These are phyloP conservation scores for Chenopodium quinoa DNA, from an alignment of 148 eudicot genomes.

Conservation along the genomic window DNA sequence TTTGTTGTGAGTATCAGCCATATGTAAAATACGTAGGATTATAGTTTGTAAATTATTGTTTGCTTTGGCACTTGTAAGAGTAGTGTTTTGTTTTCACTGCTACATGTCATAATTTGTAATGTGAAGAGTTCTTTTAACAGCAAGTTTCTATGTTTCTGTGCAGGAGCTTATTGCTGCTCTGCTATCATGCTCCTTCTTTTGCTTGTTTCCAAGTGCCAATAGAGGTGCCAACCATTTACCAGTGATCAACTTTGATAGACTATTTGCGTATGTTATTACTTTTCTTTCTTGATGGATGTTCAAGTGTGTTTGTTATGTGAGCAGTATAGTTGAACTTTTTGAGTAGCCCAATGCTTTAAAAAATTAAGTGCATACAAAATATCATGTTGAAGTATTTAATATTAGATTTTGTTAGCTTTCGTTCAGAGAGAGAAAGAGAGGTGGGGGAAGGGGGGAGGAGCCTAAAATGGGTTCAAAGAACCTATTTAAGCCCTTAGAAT, in stretches of 20 bases:
- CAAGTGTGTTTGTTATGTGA: neutral
- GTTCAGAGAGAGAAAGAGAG: neutral
- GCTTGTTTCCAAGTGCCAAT: conserved; percentile 68
- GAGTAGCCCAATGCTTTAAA: neutral
- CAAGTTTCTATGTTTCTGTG: conserved; percentile 19
- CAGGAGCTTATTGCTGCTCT: conserved; percentile 95
- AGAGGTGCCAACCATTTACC: conserved; percentile 85
- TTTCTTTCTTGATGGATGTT: conserved; percentile 9
- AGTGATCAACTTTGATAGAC: conserved; percentile 78
- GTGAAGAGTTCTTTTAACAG: neutral
- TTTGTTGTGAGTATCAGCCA: neutral
- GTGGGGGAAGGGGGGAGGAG: no score
- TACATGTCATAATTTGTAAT: neutral
- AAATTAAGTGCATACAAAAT: neutral
- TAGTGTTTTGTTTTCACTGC: neutral
- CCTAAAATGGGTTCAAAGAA: no score
- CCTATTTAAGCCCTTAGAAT: no score
- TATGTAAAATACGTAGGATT: neutral
- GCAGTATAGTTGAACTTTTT: neutral
- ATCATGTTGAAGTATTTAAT: neutral
- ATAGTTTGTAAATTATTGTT: conserved; percentile 2
- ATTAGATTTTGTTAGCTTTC: neutral
- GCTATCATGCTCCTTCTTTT: conserved; percentile 85
- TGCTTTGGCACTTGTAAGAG: neutral
- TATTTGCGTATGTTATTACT: conserved; percentile 73